Conservation (phyloP, 2,329 filamentous ascomycete species). For the Colletotrichum theobromicola region DNA sequence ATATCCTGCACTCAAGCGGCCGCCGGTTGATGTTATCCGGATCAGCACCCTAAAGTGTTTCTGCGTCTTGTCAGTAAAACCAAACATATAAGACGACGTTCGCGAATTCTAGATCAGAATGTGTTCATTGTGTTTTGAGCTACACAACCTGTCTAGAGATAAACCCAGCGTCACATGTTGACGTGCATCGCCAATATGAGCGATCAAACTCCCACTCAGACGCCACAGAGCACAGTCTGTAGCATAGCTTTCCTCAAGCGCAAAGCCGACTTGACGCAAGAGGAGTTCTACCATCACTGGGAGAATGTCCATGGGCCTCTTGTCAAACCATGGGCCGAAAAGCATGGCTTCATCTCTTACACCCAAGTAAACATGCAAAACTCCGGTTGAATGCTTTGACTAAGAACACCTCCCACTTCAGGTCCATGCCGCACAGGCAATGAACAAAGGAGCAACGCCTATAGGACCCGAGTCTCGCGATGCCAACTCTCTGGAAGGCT, state of each 20-base stretch:
- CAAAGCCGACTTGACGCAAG: slow-evolving; percentile 30
- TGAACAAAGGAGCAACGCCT: slow-evolving; percentile 26
- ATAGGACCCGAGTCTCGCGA: slow-evolving; percentile 22
- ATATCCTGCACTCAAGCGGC: neutral
- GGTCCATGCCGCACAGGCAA: slow-evolving; percentile 28
- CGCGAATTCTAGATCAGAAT: neutral
- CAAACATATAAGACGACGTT: neutral
- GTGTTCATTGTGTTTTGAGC: neutral
- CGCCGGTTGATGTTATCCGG: neutral
- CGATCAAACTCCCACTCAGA: neutral
- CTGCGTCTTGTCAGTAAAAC: neutral
- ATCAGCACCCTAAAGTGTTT: neutral
- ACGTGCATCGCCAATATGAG: neutral
- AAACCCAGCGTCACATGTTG: neutral
- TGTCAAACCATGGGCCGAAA: slow-evolving; percentile 36
- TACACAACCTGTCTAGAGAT: neutral
- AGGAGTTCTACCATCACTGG: slow-evolving; percentile 39
- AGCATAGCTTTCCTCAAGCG: slow-evolving; percentile 30
- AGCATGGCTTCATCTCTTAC: slow-evolving; percentile 36
- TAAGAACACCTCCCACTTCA: neutral
- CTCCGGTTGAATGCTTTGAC: neutral
- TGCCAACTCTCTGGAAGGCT: slow-evolving; percentile 24
- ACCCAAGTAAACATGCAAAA: slow-evolving; percentile 29
- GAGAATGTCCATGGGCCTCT: slow-evolving; percentile 34
- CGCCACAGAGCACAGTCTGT: neutral